A percentile compares a stretch with the other conserved stretches of the same genome.
Conservation (phyloP, 2,329 filamentous ascomycete species). For the Sporothrix euskadiensis region DNA sequence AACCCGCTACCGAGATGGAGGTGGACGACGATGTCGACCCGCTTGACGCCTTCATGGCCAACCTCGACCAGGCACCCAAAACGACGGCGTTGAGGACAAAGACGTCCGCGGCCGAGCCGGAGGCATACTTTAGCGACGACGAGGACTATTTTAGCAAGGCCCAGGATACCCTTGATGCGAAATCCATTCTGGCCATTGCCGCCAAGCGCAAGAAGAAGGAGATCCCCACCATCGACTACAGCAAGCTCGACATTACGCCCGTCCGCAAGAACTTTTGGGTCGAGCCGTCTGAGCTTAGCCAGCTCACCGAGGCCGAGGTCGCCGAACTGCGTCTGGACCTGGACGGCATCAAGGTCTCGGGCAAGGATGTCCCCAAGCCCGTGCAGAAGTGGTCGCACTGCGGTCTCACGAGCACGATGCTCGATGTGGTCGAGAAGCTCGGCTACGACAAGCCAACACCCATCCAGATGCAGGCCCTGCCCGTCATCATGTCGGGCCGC, state of each 20-base stretch:
- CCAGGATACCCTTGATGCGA: constrained; percentile 51
- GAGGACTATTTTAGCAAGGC: constrained; percentile 65
- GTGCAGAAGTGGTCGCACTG: constrained; percentile 97
- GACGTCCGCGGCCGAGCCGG: constrained; percentile 64
- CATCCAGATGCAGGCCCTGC: constrained; percentile 93
- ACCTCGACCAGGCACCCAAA: constrained; percentile 52
- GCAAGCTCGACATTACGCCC: constrained; percentile 78
- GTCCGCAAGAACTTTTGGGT: constrained; percentile 96
- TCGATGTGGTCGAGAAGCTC: constrained; percentile 79
- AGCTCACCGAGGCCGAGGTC: constrained; percentile 83
- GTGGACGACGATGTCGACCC: constrained; percentile 80
- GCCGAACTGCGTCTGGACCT: constrained; percentile 79
- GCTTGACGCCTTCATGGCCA: constrained; percentile 95
- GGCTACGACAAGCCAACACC: constrained; percentile 87
- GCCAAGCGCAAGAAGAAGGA: constrained; percentile 89
- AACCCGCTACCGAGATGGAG: constrained; percentile 59
- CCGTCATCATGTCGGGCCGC: constrained; percentile 90
- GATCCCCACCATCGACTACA: constrained; percentile 82
- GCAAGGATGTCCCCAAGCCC: constrained; percentile 85
- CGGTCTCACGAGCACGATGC: constrained; percentile 79
- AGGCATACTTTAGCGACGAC: constrained; percentile 87
- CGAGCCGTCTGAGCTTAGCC: constrained; percentile 78
- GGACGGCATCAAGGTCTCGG: constrained; percentile 92
- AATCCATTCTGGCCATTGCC: constrained; percentile 55
- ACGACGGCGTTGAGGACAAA: constrained; percentile 45